Evolutionary conservation across 148 eudicot species (phyloP).

Genomic region (Rhododendron mucronatum): DNA sequence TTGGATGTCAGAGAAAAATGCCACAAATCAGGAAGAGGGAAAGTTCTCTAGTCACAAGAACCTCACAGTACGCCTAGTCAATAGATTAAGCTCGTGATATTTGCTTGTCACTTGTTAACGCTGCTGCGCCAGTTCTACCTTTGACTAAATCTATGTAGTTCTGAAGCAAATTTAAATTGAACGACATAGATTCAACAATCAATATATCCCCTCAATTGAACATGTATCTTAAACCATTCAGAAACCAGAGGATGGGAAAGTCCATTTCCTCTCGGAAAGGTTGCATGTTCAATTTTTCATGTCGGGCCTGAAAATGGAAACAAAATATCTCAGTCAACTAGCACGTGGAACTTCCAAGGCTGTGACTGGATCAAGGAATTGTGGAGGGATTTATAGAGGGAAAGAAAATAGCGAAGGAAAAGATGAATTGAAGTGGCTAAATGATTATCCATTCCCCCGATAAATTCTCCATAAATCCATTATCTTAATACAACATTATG

Average conservation of each 20-base stretch:
- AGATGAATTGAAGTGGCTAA: not conserved
- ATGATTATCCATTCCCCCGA: not conserved
- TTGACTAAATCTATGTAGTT: not conserved
- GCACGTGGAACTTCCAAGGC: not conserved
- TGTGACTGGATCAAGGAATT: not conserved
- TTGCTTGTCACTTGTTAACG: not conserved
- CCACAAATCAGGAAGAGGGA: not conserved
- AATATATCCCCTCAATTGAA: not conserved
- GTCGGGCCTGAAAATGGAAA: not conserved
- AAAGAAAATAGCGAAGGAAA: not conserved
- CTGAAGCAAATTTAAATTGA: not conserved
- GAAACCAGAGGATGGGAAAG: not conserved
- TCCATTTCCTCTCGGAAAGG: not conserved
- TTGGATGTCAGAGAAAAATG: not conserved
- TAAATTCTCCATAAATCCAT: not conserved
- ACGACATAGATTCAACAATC: not conserved
- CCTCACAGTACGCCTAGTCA: not conserved
- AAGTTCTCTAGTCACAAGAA: not conserved
- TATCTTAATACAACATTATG: not conserved
- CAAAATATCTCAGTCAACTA: not conserved
- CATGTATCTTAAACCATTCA: not conserved
- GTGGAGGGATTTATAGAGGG: not conserved
- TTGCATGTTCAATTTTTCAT: conserved; percentile 1
- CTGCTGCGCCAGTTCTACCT: not conserved
- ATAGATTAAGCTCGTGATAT: not conserved